These are phyloP conservation scores for Pugionium cornutum DNA, from an alignment of 345 rosid genomes.

Conservation along the genomic window DNA sequence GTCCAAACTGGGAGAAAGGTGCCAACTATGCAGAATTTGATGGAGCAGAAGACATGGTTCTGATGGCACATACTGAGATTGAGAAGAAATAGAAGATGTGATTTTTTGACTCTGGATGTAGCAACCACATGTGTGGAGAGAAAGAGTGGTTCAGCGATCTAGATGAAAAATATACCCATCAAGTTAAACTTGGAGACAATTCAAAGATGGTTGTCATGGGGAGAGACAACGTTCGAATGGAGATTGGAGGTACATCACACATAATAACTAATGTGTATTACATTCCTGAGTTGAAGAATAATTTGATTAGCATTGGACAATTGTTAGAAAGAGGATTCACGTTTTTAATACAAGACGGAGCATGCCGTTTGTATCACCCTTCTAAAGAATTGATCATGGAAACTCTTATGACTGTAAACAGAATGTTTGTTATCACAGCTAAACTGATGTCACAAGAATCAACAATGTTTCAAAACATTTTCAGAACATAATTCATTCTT, in stretches of 20 bases:
- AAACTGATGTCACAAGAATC: background rate
- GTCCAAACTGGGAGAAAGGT: background rate
- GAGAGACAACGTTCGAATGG: background rate
- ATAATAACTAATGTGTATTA: conserved; percentile 11
- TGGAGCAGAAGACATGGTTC: background rate
- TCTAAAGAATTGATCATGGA: conserved; percentile 1
- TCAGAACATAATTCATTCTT: background rate
- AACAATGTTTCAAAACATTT: background rate
- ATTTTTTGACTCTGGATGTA: background rate
- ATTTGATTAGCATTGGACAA: conserved; percentile 6
- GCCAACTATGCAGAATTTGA: background rate
- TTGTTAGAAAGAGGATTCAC: background rate
- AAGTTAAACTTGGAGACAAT: background rate
- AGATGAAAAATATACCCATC: background rate
- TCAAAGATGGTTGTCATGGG: conserved; percentile 15
- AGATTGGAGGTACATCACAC: background rate
- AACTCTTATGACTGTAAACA: background rate
- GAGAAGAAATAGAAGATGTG: conserved; percentile 14
- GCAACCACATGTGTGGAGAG: conserved; percentile 17
- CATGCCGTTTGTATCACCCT: background rate
- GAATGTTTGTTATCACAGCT: background rate
- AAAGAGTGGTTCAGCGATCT: background rate
- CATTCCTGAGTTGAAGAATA: conserved; percentile 10
- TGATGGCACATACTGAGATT: background rate
- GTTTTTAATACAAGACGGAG: conserved; percentile 1